Conservation (phyloP, 1,284 basidiomycete species). For the Porodaedalea pini region DNA sequence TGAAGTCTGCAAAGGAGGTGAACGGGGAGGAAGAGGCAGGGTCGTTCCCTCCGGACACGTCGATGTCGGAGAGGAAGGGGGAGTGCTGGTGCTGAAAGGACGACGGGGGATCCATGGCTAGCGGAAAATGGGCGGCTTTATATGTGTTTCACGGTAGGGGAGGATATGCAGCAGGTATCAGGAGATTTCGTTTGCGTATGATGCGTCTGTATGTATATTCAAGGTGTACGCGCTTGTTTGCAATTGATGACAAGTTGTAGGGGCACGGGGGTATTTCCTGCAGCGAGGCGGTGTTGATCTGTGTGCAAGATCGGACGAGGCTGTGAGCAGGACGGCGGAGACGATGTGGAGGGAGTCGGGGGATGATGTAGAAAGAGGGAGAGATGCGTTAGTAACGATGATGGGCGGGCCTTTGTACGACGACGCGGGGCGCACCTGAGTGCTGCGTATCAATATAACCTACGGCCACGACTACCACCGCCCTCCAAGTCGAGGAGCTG, state of each 20-base stretch:
- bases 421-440: too few species aligned
- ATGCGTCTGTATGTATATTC: not conserved
- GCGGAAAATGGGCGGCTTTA: not conserved
- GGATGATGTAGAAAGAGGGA: constrained; percentile 1
- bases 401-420: not conserved
- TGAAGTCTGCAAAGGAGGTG: constrained; percentile 19
- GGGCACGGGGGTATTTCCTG: not conserved
- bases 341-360: not conserved
- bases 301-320: not conserved
- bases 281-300: not conserved
- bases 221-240: not conserved
- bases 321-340: not conserved
- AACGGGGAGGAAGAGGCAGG: constrained; percentile 14
- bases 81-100: constrained; percentile 10
- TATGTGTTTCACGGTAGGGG: not conserved
- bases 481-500: too few species aligned
- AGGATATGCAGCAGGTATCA: not conserved
- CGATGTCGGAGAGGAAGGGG: constrained; percentile 10
- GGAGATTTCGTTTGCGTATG: not conserved
- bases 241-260: not conserved
- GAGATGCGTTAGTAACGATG: not conserved
- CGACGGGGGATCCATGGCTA: not conserved
- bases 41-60: not conserved
- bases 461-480: not conserved
- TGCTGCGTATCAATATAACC: too few species aligned